Evolutionary conservation across 176 grass and related monocot species (phyloP).

Genomic region (Bolboschoenus planiculmis): DNA sequence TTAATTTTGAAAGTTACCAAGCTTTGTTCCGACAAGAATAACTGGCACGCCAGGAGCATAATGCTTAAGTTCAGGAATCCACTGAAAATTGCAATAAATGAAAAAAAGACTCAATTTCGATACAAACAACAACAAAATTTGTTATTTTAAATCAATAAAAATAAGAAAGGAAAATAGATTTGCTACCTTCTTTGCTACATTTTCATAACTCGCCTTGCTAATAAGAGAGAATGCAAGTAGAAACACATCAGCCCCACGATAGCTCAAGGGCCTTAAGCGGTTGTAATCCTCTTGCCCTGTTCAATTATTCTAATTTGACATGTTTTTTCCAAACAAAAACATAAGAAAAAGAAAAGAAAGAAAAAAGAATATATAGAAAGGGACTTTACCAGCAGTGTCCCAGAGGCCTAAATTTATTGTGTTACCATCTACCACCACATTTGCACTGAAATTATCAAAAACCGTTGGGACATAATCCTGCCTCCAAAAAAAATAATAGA

Average conservation of each 20-base stretch:
- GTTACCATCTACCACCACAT: conserved; percentile 56
- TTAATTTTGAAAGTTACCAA: conserved; percentile 36
- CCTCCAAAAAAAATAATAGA: background rate
- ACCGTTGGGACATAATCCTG: conserved; percentile 70
- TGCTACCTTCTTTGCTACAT: conserved; percentile 70
- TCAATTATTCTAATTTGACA: conserved; percentile 3
- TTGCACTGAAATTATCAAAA: conserved; percentile 65
- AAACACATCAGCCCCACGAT: conserved; percentile 77
- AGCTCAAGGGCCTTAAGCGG: conserved; percentile 57
- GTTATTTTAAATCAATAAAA: background rate
- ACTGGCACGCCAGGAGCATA: conserved; percentile 70
- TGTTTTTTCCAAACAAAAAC: conserved; percentile 6
- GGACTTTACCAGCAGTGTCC: conserved; percentile 51
- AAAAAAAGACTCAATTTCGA: background rate
- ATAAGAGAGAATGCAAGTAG: conserved; percentile 73
- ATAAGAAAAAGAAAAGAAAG: background rate
- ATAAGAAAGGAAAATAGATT: background rate
- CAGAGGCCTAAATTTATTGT: conserved; percentile 70
- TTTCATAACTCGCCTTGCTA: conserved; percentile 78
- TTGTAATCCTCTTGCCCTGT: conserved; percentile 84
- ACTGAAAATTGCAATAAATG: conserved; percentile 29
- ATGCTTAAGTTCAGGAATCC: conserved; percentile 75
- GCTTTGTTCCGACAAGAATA: conserved; percentile 68
- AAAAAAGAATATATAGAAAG: background rate
- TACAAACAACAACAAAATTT: background rate